phyloP scores from a whole-genome alignment of 129 eudicot species.

The Apium graveolens region DNA sequence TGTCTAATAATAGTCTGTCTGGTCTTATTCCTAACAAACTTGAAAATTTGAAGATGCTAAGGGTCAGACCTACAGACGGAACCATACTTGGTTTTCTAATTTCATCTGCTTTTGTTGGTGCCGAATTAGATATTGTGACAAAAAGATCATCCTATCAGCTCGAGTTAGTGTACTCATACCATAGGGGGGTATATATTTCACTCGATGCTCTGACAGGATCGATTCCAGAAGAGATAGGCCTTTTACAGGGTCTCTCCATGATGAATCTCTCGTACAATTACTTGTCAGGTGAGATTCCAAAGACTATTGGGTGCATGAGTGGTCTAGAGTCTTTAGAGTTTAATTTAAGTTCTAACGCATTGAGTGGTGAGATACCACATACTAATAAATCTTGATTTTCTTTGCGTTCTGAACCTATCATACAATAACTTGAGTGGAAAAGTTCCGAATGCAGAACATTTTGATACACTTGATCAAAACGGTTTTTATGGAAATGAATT shows the following conservation, averaged over 20 bases:
- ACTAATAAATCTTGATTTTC: neutral
- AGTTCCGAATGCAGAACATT: neutral
- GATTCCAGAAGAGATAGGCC: slow-evolving; percentile 11
- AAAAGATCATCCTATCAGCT: slow-evolving; percentile 3
- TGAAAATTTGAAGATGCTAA: slow-evolving; percentile 1
- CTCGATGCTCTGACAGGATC: slow-evolving; percentile 7
- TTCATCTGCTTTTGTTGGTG: no score
- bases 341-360: slow-evolving; percentile 5
- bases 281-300: slow-evolving; percentile 12
- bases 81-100: no score
- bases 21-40: slow-evolving; percentile 4
- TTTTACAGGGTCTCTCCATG: neutral
- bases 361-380: slow-evolving; percentile 8
- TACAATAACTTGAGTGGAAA: slow-evolving; percentile 10
- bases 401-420: neutral
- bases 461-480: neutral
- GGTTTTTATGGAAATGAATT: neutral
- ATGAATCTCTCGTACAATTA: slow-evolving; percentile 13
- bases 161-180: neutral
- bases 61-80: slow-evolving; percentile 2
- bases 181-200: slow-evolving; percentile 5
- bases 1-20: neutral
- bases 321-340: slow-evolving; percentile 9
- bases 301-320: neutral
- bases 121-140: neutral